Evolutionary conservation across 164 flowering plant genomes (phyloP).

Genomic region (Macadamia integrifolia): DNA sequence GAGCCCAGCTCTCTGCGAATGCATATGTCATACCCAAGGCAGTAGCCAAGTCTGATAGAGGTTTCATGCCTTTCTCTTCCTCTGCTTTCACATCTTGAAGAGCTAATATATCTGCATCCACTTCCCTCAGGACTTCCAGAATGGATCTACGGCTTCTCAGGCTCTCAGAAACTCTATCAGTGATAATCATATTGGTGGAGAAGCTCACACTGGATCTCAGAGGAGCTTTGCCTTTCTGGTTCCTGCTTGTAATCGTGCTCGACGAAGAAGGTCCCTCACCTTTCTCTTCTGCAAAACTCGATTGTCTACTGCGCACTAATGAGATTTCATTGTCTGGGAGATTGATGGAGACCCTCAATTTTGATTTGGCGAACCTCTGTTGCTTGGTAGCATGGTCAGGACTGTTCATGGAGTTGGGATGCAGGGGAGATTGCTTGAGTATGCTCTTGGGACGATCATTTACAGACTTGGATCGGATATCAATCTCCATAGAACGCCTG

Average conservation of each 20-base stretch:
- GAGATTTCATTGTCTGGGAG: slow-evolving; percentile 92
- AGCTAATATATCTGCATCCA: slow-evolving; percentile 80
- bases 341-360: slow-evolving; percentile 68
- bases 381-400: slow-evolving; percentile 19
- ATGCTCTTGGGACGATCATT: slow-evolving; percentile 58
- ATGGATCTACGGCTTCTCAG: slow-evolving; percentile 41
- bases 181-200: slow-evolving; percentile 25
- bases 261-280: slow-evolving; percentile 19
- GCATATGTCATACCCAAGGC: slow-evolving; percentile 90
- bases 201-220: slow-evolving; percentile 58
- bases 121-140: slow-evolving; percentile 66
- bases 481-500: slow-evolving; percentile 17
- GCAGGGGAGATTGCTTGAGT: slow-evolving; percentile 62
- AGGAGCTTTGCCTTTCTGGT: slow-evolving; percentile 31
- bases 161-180: slow-evolving; percentile 19
- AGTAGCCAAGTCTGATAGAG: slow-evolving; percentile 78
- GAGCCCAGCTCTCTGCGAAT: slow-evolving; percentile 99
- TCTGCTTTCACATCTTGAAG: slow-evolving; percentile 92
- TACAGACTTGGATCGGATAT: slow-evolving; percentile 17
- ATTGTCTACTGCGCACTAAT: slow-evolving; percentile 38
- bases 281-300: slow-evolving; percentile 26
- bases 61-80: slow-evolving; percentile 84
- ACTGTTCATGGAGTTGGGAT: slow-evolving; percentile 15
- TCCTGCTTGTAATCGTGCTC: slow-evolving; percentile 15
- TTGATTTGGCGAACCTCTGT: slow-evolving; percentile 30